Conservation (phyloP, 2,329 filamentous ascomycete genomes). For the Knufia fluminis region DNA sequence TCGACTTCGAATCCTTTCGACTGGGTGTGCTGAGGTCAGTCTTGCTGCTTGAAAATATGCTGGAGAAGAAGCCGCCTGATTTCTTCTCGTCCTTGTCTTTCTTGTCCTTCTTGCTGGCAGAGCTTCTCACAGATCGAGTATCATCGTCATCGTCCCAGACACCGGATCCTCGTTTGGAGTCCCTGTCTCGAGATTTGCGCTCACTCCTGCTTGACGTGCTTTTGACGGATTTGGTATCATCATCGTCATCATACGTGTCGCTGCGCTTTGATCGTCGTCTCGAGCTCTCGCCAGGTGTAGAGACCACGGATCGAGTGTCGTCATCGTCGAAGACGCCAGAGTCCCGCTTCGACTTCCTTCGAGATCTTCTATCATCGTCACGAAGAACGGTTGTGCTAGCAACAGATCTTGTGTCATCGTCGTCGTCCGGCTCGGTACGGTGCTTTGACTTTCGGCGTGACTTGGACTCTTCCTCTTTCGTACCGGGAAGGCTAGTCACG, state of each 20-base stretch:
- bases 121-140: slow-evolving; percentile 12
- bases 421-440: slow-evolving; percentile 13
- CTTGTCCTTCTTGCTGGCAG: slow-evolving; percentile 24
- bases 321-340: slow-evolving; percentile 27
- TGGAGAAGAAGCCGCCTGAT: slow-evolving; percentile 29
- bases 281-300: slow-evolving; percentile 27
- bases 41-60: slow-evolving; percentile 26
- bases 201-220: slow-evolving; percentile 23
- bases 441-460: slow-evolving; percentile 14
- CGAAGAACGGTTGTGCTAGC: slow-evolving; percentile 21
- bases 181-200: slow-evolving; percentile 24
- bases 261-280: slow-evolving; percentile 25
- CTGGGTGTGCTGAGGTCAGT: slow-evolving; percentile 21
- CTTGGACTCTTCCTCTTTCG: slow-evolving; percentile 7
- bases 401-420: slow-evolving; percentile 24
- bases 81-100: slow-evolving; percentile 23
- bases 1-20: slow-evolving; percentile 27
- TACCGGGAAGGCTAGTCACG: not conserved
- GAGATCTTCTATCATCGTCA: slow-evolving; percentile 25
- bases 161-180: slow-evolving; percentile 24
- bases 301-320: slow-evolving; percentile 29
- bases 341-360: slow-evolving; percentile 26
- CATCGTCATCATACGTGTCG: slow-evolving; percentile 19
- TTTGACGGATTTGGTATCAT: slow-evolving; percentile 26
- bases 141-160: slow-evolving; percentile 17